phyloP scores from a whole-genome alignment of 1,284 basidiomycete species.

The Coniophora puteana region DNA sequence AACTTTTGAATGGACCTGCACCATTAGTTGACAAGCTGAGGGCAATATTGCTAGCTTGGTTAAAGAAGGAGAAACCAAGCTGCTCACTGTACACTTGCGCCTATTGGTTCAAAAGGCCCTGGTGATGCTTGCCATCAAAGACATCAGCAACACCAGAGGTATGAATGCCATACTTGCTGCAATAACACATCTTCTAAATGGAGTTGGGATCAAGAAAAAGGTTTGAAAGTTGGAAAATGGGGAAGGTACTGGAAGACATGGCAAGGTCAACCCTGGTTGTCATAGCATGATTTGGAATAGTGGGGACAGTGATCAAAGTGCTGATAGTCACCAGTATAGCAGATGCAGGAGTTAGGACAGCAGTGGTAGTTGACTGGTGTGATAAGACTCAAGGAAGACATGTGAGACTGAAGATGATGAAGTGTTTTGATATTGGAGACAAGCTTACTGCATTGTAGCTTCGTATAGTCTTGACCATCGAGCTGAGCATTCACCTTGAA shows the following conservation, averaged over 20 bases:
- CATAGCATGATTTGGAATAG: constrained; percentile 19
- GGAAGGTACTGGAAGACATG: too few species aligned
- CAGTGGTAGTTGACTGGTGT: constrained; percentile 25
- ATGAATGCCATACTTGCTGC: constrained; percentile 16
- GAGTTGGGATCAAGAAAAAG: constrained; percentile 27
- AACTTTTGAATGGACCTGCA: constrained; percentile 22
- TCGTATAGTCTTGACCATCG: constrained; percentile 14
- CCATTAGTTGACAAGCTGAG: constrained; percentile 26
- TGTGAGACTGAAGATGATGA: constrained; percentile 19
- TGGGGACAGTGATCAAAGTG: constrained; percentile 19
- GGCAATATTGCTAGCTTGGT: constrained; percentile 25
- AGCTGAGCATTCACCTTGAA: constrained; percentile 19
- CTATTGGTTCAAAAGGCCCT: constrained; percentile 8
- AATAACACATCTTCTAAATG: constrained; percentile 16
- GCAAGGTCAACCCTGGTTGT: too few species aligned
- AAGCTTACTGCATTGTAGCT: too few species aligned
- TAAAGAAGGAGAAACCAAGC: constrained; percentile 23
- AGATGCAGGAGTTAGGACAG: constrained; percentile 27
- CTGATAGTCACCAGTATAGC: constrained; percentile 20
- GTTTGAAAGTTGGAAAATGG: too few species aligned
- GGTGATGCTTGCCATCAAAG: constrained; percentile 26
- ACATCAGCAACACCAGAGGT: constrained; percentile 23
- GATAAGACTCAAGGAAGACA: constrained; percentile 18
- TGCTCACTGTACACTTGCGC: constrained; percentile 20
- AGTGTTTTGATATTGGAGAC: constrained; percentile 14